These are phyloP conservation scores for Termitomyces eurrhizus DNA, from an alignment of 768 basidiomycete genomes.

Conservation along the genomic window DNA sequence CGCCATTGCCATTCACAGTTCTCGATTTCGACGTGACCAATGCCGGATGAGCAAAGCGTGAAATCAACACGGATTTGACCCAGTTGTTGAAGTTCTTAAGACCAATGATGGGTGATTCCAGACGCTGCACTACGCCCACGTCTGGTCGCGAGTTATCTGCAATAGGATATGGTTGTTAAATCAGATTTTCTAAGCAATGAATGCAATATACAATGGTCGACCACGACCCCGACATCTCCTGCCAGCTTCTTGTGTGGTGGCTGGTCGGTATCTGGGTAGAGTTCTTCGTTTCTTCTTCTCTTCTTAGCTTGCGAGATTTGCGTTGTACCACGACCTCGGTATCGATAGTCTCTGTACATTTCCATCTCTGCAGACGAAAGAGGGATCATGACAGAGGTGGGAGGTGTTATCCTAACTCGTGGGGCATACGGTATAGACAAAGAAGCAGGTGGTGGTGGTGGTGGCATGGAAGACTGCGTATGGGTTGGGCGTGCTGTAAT, in stretches of 20 bases:
- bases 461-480: conserved; percentile 26
- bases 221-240: conserved; percentile 71
- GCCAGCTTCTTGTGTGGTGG: conserved; percentile 48
- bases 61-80: conserved; percentile 97
- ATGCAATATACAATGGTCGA: conserved; percentile 68
- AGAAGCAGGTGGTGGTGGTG: conserved; percentile 27
- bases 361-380: conserved; percentile 62
- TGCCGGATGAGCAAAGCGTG: conserved; percentile 77
- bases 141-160: conserved; percentile 93
- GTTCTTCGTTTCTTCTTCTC: conserved; percentile 26
- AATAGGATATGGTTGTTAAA: background rate
- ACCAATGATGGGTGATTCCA: conserved; percentile 91
- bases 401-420: conserved; percentile 53
- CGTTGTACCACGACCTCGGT: conserved; percentile 51
- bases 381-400: conserved; percentile 59
- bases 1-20: conserved; percentile 19
- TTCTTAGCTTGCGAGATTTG: conserved; percentile 33
- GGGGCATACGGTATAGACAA: conserved; percentile 62
- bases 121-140: conserved; percentile 79
- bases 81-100: conserved; percentile 99
- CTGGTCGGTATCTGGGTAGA: conserved; percentile 33
- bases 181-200: background rate
- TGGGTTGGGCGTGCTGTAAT: conserved; percentile 8
- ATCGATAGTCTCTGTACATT: conserved; percentile 51
- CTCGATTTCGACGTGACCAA: conserved; percentile 37